Evolutionary conservation across 192 early-diverging fungal genomes (phyloP).

Genomic region (Coemansia biformis): DNA sequence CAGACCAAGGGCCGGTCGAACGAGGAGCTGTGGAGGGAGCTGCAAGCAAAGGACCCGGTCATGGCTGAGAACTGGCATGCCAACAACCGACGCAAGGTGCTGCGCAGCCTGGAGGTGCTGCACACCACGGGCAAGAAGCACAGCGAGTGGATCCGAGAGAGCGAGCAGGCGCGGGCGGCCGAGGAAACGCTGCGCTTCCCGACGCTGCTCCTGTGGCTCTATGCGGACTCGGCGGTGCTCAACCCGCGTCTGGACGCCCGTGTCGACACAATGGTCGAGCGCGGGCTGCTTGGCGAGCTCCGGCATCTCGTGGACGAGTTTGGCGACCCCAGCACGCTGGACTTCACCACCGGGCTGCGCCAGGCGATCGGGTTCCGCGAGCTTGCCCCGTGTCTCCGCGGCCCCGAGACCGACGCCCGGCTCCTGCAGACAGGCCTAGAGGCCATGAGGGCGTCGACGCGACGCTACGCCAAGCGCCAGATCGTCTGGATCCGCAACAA

Average conservation of each 20-base stretch:
- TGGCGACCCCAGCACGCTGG: neutral
- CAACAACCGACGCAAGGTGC: slow-evolving; percentile 80
- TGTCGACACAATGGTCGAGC: slow-evolving; percentile 81
- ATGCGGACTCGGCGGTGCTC: slow-evolving; percentile 61
- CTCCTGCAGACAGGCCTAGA: slow-evolving; percentile 51
- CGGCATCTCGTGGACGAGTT: slow-evolving; percentile 28
- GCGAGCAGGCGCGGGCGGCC: slow-evolving; percentile 51
- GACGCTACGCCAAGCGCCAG: slow-evolving; percentile 75
- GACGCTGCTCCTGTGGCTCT: slow-evolving; percentile 83
- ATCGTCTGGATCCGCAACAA: slow-evolving; percentile 50
- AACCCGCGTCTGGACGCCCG: slow-evolving; percentile 76
- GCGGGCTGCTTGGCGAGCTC: slow-evolving; percentile 54
- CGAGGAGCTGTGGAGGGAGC: slow-evolving; percentile 57
- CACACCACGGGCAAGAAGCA: slow-evolving; percentile 67
- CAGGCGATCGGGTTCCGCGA: slow-evolving; percentile 78
- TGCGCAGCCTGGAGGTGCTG: slow-evolving; percentile 79
- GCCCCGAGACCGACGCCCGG: neutral
- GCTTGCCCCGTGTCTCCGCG: slow-evolving; percentile 67
- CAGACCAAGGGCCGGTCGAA: slow-evolving; percentile 36
- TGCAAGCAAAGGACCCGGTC: slow-evolving; percentile 68
- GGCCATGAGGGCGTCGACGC: slow-evolving; percentile 80
- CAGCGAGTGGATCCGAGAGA: slow-evolving; percentile 68
- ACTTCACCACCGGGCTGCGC: slow-evolving; percentile 16
- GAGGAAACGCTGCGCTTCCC: slow-evolving; percentile 55
- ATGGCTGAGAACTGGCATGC: slow-evolving; percentile 91